phyloP scores from a whole-genome alignment of 148 eudicot species.

The Rhododendron kiyosumense region DNA sequence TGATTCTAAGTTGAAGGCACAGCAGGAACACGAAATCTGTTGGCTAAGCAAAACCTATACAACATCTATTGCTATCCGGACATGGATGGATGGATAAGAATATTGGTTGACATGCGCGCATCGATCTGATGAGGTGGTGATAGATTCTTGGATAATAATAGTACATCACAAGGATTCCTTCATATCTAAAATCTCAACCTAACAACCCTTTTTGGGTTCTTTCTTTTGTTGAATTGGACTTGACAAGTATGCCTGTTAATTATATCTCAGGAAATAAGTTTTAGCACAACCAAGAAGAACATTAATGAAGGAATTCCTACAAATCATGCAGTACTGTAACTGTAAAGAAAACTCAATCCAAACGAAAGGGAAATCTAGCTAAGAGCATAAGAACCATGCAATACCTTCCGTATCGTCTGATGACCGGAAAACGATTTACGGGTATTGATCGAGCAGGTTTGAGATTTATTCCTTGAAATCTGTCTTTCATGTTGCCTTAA shows the following conservation, averaged over 20 bases:
- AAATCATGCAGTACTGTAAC: no score
- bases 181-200: neutral
- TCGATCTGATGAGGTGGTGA: neutral
- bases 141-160: neutral
- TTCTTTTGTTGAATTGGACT: no score
- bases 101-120: neutral
- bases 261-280: no score
- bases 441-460: neutral
- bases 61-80: neutral
- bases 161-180: neutral
- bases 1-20: no score
- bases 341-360: no score
- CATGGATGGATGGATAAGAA: neutral
- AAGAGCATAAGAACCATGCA: no score
- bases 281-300: no score
- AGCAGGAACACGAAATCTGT: neutral
- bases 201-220: no score
- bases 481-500: neutral
- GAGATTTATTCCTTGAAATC: neutral
- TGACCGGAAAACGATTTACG: neutral
- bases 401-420: no score
- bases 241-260: no score
- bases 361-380: no score
- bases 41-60: neutral
- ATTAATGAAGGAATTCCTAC: no score